Conservation (phyloP, 2,329 filamentous ascomycete genomes). For the Ceratocystis harringtonii region DNA sequence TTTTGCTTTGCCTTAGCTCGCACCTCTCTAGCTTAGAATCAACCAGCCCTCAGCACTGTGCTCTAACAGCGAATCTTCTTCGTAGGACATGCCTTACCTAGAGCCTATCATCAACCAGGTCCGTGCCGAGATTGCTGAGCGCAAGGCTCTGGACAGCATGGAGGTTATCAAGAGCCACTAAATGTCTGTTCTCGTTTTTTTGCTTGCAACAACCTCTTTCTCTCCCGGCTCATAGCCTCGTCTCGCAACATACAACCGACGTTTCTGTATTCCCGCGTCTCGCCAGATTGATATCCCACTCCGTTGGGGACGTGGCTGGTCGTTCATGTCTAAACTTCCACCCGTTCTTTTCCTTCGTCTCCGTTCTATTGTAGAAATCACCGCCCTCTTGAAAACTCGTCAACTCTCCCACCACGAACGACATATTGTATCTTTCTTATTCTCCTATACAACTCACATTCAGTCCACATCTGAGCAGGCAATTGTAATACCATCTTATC, state of each 20-base stretch:
- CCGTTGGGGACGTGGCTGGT: not conserved
- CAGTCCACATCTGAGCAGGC: not conserved
- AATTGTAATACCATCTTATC: slow-evolving; percentile 1
- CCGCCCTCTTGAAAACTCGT: not conserved
- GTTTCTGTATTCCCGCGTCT: not conserved
- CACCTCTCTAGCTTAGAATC: not conserved
- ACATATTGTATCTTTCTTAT: not conserved
- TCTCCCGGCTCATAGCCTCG: slow-evolving; percentile 6
- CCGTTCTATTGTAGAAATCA: not conserved
- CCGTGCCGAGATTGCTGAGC: slow-evolving; percentile 36
- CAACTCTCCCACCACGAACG: not conserved
- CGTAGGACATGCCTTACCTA: slow-evolving; percentile 40
- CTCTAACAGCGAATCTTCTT: slow-evolving; percentile 18
- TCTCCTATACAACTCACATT: slow-evolving; percentile 1
- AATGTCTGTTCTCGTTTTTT: slow-evolving; percentile 15
- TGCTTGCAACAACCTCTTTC: not conserved
- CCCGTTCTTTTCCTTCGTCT: not conserved
- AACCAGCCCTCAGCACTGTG: not conserved
- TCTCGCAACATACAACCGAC: not conserved
- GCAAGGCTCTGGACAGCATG: slow-evolving; percentile 36
- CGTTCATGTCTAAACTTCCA: not conserved
- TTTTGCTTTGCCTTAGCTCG: not conserved
- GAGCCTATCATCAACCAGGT: slow-evolving; percentile 37
- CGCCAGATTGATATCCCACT: not conserved
- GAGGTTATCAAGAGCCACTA: slow-evolving; percentile 36